Evolutionary conservation across 139 green algal genomes (phyloP), one percentile per base, ranked within the genome.

Genomic region (Micromonas pusilla): DNA sequence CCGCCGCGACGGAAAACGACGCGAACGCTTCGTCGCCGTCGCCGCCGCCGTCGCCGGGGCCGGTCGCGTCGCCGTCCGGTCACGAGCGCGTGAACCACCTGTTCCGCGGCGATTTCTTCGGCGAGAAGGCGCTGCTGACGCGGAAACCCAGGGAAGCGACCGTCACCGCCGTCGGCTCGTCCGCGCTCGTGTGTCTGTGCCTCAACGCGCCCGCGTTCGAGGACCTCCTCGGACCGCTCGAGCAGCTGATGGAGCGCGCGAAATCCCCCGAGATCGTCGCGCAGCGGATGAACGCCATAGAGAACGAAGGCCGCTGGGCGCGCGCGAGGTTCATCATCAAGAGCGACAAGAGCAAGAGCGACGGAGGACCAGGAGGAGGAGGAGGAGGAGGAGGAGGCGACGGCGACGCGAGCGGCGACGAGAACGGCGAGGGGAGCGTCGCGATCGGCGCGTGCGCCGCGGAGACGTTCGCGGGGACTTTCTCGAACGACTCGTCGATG

Each of bases 61-160:
- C n/a, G n/a, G n/a, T n/a, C n/a, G n/a, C n/a, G n/a, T n/a, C n/a
- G n/a, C n/a, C n/a, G n/a, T n/a, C n/a, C n/a, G n/a, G n/a, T n/a
- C n/a, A n/a, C n/a, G n/a, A n/a, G n/a, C n/a, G n/a, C 81, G 90
- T 98, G 21, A 97, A 97, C 85, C 89, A 96, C 77, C 90, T 98
- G 13, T 97, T 97, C 85, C 91, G 87, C 36, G 85, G 88, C 9
- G 93, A 98, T 85, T 98, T 96, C 76, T 97, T 98, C 78, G 93
- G 93, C 0, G 93, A 97, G 83, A 77, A 83, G 0, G 90, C 91
- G 1, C 84, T 98, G 74, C 85, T 97, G 4, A 86, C 73, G 2
- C 80, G 91, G 52, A 88, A 93, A 89, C 38, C 13, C 80, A 13
- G 88, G 21, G 89, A 83, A 39, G 89, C 91, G 30, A 92, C 86